Evolutionary conservation across 805 yeast species (phyloP).

Genomic region (Nematodospora valgi): DNA sequence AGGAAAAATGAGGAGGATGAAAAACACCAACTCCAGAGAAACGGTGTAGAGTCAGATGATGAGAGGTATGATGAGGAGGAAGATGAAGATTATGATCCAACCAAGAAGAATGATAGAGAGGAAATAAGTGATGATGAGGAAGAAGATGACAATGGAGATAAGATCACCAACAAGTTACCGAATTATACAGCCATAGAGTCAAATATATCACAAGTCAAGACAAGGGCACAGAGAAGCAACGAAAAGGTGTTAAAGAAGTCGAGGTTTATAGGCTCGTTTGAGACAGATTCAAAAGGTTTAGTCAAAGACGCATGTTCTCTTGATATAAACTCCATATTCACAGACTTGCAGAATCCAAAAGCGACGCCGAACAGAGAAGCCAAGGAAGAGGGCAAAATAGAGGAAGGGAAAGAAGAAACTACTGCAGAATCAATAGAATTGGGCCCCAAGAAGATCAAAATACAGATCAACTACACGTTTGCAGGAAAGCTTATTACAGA

Average conservation of each 20-base stretch:
- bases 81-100: constrained; percentile 12
- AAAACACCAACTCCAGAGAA: neutral
- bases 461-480: constrained; percentile 76
- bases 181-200: constrained; percentile 54
- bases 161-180: constrained; percentile 30
- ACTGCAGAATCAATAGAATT: no score
- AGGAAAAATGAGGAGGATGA: neutral
- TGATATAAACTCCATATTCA: constrained; percentile 33
- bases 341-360: constrained; percentile 18
- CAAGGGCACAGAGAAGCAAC: constrained; percentile 57
- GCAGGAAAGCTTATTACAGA: constrained; percentile 84
- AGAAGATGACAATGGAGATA: constrained; percentile 28
- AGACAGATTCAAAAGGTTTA: constrained; percentile 12
- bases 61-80: constrained; percentile 10
- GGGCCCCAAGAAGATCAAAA: constrained; percentile 55
- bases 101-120: constrained; percentile 22
- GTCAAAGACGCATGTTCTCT: constrained; percentile 13
- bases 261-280: constrained; percentile 12
- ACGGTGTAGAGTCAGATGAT: neutral
- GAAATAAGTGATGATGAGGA: constrained; percentile 18
- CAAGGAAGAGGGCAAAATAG: constrained; percentile 1
- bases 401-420: constrained; percentile 2
- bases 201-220: constrained; percentile 56
- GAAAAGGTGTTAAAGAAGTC: constrained; percentile 24
- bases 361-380: constrained; percentile 1